Evolutionary conservation across 2,329 filamentous ascomycete genomes (phyloP), one percentile per base, ranked within the genome.

Genomic region (Colletotrichum nymphaeae): DNA sequence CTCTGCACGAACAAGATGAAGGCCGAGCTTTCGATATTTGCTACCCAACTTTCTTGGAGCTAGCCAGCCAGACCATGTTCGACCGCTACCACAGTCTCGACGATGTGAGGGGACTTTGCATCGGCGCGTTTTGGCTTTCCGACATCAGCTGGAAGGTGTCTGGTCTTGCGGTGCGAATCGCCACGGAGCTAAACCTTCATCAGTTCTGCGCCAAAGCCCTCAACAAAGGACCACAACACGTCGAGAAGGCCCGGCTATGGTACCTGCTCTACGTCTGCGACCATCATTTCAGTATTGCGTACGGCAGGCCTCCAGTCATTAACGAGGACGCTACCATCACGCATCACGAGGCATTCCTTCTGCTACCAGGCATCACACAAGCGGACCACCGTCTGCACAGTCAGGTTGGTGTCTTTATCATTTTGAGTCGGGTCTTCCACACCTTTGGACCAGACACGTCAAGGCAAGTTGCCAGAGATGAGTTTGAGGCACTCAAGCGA

Each of bases 261-360:
- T 92, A 92, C 78, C 78, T 91, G 42, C 80, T 91, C 0, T 93
- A 92, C 76, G 89, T 92, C 1, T 92, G 90, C 76, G 91, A 93
- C 76, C 90, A 92, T 74, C 91, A 93, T 78, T 89, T 92, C 32
- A 91, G 88, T 65, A 92, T 93, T 63, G 86, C 91, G 0, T 92
- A 92, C 65, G 80, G 80, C 1, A 83, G 90, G 19, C 89, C 90
- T 4, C 89, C 90, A 0, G 87, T 91, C 11, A 90, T 91, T 24
- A 85, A 87, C 63, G 90, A 92, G 74, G 86, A 90, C 72, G 81
- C 84, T 19, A 86, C 87, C 0, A 89, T 92, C 49, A 85, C 86
- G n/a, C 86, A 89, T 26, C 88, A 89, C 77, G 88, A 91, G 74
- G 81, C 84, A 1, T 88, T 91, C 69, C 80, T 91, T 30, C 82